phyloP scores from a whole-genome alignment of 352 stramenopile genomes.

The Pythium aphanidermatum region DNA sequence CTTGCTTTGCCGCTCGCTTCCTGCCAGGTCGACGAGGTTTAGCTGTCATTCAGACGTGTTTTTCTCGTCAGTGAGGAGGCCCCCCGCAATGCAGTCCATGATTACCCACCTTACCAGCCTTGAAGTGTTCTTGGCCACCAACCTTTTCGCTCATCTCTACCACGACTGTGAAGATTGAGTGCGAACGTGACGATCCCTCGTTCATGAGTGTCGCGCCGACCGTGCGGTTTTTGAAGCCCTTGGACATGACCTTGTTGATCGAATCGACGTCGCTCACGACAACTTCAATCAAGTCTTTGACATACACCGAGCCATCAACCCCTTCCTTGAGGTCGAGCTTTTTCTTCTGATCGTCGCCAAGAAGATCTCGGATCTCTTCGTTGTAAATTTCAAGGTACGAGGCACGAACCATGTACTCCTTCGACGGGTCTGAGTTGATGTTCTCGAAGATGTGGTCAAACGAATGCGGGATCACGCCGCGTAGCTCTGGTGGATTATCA shows the following conservation, averaged over 20 bases:
- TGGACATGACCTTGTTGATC: conserved; percentile 77
- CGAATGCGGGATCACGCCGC: conserved; percentile 75
- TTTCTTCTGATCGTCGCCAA: conserved; percentile 75
- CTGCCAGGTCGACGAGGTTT: conserved; percentile 80
- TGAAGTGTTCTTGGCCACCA: conserved; percentile 65
- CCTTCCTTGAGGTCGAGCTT: conserved; percentile 85
- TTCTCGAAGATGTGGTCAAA: conserved; percentile 88
- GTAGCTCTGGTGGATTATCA: conserved; percentile 61
- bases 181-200: conserved; percentile 72
- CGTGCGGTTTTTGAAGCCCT: conserved; percentile 81
- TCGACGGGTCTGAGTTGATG: conserved; percentile 55
- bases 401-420: conserved; percentile 79
- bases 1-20: conserved; percentile 81
- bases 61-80: not conserved
- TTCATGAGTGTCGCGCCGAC: conserved; percentile 83
- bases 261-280: conserved; percentile 69
- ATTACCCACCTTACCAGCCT: conserved; percentile 71
- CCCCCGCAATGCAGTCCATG: too few relatives aligned
- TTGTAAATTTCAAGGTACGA: conserved; percentile 96
- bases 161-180: conserved; percentile 85
- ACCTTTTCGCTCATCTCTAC: conserved; percentile 81
- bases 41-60: conserved; percentile 26
- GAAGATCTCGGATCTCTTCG: conserved; percentile 90
- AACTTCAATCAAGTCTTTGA: conserved; percentile 86
- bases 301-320: conserved; percentile 72